Conservation (phyloP, 2,329 filamentous ascomycete genomes). For the Exophiala xenobiotica region DNA sequence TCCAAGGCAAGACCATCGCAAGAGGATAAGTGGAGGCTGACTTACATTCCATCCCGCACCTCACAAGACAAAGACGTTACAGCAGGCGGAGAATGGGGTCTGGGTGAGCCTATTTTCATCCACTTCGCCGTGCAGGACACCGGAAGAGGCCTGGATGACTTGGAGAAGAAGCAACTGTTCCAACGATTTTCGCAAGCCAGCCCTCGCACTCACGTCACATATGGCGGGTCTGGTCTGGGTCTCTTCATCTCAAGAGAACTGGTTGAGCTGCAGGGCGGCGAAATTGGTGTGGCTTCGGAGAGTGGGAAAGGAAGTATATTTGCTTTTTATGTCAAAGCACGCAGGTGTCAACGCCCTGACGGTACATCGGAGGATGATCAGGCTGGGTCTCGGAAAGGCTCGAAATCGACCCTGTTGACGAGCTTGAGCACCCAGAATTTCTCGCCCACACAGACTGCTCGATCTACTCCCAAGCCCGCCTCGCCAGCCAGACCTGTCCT, state of each 20-base stretch:
- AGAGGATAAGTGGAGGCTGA: constrained; percentile 38
- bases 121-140: constrained; percentile 75
- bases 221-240: constrained; percentile 75
- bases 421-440: constrained; percentile 5
- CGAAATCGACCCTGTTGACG: constrained; percentile 6
- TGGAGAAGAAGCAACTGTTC: constrained; percentile 73
- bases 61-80: constrained; percentile 35
- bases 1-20: constrained; percentile 47
- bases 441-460: neutral
- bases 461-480: neutral
- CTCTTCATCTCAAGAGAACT: constrained; percentile 76
- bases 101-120: constrained; percentile 61
- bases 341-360: constrained; percentile 18
- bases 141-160: constrained; percentile 68
- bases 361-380: constrained; percentile 11
- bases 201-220: constrained; percentile 72
- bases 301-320: constrained; percentile 58
- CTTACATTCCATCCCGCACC: constrained; percentile 36
- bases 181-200: constrained; percentile 77
- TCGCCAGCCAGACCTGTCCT: neutral
- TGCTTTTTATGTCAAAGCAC: constrained; percentile 57
- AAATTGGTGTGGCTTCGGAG: constrained; percentile 68
- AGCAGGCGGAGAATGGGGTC: constrained; percentile 53
- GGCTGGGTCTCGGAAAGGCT: constrained; percentile 13
- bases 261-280: constrained; percentile 77